Conservation (phyloP, 768 basidiomycete species). For the Mycena haematopus region DNA sequence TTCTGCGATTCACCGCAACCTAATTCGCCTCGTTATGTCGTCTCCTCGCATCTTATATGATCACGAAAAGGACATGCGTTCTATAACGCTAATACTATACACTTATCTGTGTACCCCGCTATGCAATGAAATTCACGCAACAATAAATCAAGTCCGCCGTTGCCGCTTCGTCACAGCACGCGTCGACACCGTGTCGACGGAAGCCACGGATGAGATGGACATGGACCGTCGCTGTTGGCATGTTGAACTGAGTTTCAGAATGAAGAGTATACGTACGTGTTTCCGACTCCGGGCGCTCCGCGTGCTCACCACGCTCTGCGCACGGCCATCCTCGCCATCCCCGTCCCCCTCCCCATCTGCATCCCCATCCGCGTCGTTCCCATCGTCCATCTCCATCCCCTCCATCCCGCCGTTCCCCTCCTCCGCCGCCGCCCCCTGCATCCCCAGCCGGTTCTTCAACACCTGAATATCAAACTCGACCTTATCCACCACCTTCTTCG, state of each 20-base stretch:
- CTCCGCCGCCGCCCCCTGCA: constrained; percentile 43
- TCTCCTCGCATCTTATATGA: constrained; percentile 3
- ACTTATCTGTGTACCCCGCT: neutral
- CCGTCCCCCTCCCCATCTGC: constrained; percentile 44
- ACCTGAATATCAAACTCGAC: constrained; percentile 86
- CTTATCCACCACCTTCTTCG: constrained; percentile 86
- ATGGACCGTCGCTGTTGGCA: constrained; percentile 64
- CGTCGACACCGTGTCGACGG: constrained; percentile 56
- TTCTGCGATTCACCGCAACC: constrained; percentile 70
- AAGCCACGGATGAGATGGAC: constrained; percentile 81
- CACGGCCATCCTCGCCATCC: constrained; percentile 58
- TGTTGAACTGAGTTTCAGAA: constrained; percentile 10
- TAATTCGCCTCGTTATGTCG: neutral
- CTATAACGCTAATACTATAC: neutral
- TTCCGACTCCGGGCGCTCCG: constrained; percentile 64
- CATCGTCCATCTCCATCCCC: constrained; percentile 59
- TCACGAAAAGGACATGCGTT: constrained; percentile 1
- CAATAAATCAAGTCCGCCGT: constrained; percentile 50
- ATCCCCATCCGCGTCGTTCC: constrained; percentile 36
- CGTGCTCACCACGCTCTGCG: constrained; percentile 68
- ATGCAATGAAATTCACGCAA: constrained; percentile 3
- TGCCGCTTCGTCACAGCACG: constrained; percentile 63
- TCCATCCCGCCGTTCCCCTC: constrained; percentile 42
- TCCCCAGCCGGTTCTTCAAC: constrained; percentile 64
- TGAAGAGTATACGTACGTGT: constrained; percentile 50